These are phyloP conservation scores for Nicotiana otophora DNA, from an alignment of 257 asterid species.

Conservation along the genomic window DNA sequence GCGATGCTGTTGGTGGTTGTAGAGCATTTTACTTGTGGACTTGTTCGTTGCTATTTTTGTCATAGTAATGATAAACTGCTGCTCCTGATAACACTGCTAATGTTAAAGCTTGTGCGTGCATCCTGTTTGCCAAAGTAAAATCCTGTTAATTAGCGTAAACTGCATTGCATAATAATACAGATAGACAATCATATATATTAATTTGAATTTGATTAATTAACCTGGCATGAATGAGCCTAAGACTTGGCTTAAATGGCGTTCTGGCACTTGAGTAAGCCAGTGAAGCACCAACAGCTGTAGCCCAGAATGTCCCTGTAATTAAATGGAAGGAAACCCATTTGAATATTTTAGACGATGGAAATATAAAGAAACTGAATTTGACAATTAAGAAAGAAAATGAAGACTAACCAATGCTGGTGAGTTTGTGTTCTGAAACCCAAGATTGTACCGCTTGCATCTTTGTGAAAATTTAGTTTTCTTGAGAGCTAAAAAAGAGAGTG, in stretches of 20 bases:
- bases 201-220: neutral
- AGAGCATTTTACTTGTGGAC: too few species aligned
- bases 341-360: neutral
- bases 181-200: neutral
- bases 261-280: slow-evolving; percentile 40
- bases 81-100: slow-evolving; percentile 72
- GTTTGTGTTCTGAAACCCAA: slow-evolving; percentile 73
- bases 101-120: slow-evolving; percentile 82
- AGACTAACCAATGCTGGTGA: slow-evolving; percentile 56
- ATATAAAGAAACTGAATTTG: too few species aligned
- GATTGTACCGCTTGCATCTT: slow-evolving; percentile 57
- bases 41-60: slow-evolving; percentile 27
- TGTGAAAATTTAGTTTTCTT: neutral
- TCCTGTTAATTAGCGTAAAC: neutral
- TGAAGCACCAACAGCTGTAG: slow-evolving; percentile 65
- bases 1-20: too few species aligned
- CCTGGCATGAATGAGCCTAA: slow-evolving; percentile 81
- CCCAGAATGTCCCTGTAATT: slow-evolving; percentile 55
- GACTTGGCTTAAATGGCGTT: slow-evolving; percentile 61
- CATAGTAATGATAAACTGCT: slow-evolving; percentile 64
- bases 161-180: too few species aligned
- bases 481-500: neutral
- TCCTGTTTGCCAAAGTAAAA: slow-evolving; percentile 29
- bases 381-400: neutral
- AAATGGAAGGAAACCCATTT: neutral